Percentiles rank a stretch among this genome's conserved stretches.
Conservation (phyloP, 768 basidiomycete species). For the Mycena latifolia region DNA sequence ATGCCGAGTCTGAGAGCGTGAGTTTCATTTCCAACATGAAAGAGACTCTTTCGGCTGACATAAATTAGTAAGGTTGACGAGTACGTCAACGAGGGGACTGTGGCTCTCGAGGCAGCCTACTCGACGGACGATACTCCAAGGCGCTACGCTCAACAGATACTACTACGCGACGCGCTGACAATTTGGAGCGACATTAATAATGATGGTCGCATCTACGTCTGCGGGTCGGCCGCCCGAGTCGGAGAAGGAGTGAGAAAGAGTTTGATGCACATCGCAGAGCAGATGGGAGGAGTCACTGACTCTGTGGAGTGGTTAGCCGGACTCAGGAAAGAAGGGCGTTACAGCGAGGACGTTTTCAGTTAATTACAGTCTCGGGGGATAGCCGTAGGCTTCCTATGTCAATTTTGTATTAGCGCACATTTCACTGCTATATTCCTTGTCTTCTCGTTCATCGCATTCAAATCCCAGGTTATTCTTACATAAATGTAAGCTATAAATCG, state of each 20-base stretch:
- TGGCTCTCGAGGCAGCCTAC: conserved; percentile 27
- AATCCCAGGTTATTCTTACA: no score
- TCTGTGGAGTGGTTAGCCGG: conserved; percentile 19
- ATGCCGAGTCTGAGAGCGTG: neutral
- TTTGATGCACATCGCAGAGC: conserved; percentile 23
- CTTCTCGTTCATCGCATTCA: no score
- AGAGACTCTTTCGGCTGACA: neutral
- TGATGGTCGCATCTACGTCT: conserved; percentile 19
- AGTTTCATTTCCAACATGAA: neutral
- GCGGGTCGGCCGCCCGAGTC: conserved; percentile 20
- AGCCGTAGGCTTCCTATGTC: no score
- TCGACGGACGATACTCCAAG: conserved; percentile 20
- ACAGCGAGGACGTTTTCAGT: conserved; percentile 33
- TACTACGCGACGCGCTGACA: conserved; percentile 27
- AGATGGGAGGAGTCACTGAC: conserved; percentile 24
- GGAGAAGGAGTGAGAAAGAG: conserved; percentile 22
- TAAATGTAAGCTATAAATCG: no score
- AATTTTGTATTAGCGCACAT: no score
- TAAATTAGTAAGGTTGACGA: conserved; percentile 2
- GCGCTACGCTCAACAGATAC: conserved; percentile 32
- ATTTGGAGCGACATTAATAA: conserved; percentile 29
- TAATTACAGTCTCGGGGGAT: no score
- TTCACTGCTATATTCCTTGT: no score
- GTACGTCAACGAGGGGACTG: conserved; percentile 27
- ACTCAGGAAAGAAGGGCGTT: conserved; percentile 25